Conservation (phyloP, 164 flowering plant species). For the Stephania cephalantha region DNA sequence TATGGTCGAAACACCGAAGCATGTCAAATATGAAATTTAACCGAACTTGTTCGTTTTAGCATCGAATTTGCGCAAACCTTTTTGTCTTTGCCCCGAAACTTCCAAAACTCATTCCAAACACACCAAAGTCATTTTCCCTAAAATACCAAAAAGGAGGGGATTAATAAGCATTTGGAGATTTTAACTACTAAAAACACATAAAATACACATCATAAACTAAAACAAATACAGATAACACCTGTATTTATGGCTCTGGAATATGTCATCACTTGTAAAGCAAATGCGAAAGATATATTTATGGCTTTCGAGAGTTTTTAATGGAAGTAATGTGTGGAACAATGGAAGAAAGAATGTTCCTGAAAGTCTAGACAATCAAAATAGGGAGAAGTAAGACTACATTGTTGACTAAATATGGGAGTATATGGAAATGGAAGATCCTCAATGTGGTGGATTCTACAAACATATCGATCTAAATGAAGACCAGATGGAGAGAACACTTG, state of each 20-base stretch:
- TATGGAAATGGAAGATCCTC: slow-evolving; percentile 14
- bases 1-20: too few relatives aligned
- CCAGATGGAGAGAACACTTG: slow-evolving; percentile 29
- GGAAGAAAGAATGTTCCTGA: slow-evolving; percentile 10
- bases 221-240: slow-evolving; percentile 10
- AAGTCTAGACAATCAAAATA: not conserved
- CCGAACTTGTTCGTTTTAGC: too few relatives aligned
- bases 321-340: slow-evolving; percentile 18
- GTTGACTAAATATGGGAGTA: slow-evolving; percentile 24
- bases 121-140: too few relatives aligned
- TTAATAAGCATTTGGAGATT: too few relatives aligned
- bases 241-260: slow-evolving; percentile 26
- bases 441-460: slow-evolving; percentile 29
- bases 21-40: too few relatives aligned
- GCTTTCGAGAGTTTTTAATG: slow-evolving; percentile 20
- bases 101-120: too few relatives aligned
- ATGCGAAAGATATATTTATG: slow-evolving; percentile 19
- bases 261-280: slow-evolving; percentile 13
- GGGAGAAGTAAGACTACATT: slow-evolving; percentile 1
- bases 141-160: too few relatives aligned
- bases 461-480: slow-evolving; percentile 13
- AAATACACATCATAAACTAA: too few relatives aligned
- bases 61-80: too few relatives aligned
- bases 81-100: too few relatives aligned
- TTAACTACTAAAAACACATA: too few relatives aligned